phyloP scores from a whole-genome alignment of 2,329 filamentous ascomycete species.

The Fragosphaeria purpurea region DNA sequence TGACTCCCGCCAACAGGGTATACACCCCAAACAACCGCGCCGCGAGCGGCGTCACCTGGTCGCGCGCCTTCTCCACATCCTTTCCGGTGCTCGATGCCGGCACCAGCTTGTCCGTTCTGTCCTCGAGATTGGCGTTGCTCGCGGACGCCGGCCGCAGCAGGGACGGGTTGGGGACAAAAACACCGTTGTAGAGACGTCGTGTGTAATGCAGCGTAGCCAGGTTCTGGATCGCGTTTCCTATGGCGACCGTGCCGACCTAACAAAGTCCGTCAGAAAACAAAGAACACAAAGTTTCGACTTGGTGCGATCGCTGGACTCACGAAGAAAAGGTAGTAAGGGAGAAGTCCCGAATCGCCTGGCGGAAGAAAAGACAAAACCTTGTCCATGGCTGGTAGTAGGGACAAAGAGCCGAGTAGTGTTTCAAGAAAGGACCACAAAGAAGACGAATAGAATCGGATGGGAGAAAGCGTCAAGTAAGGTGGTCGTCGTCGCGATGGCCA shows the following conservation, averaged over 20 bases:
- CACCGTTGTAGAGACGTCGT: conserved; percentile 72
- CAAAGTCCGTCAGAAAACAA: background rate
- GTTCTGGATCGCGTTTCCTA: conserved; percentile 77
- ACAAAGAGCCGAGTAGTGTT: too few relatives aligned
- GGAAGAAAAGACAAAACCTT: conserved; percentile 32
- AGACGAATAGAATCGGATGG: too few relatives aligned
- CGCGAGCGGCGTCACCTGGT: conserved; percentile 64
- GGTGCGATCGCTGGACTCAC: conserved; percentile 26
- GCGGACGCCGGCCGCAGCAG: conserved; percentile 26
- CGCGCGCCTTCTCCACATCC: conserved; percentile 34
- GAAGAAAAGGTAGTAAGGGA: conserved; percentile 50
- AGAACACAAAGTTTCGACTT: too few relatives aligned
- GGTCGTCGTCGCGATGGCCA: too few relatives aligned
- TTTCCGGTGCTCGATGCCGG: conserved; percentile 32
- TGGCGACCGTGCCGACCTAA: conserved; percentile 71
- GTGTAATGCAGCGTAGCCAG: conserved; percentile 74
- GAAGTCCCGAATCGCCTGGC: conserved; percentile 40
- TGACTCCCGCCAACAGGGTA: conserved; percentile 67
- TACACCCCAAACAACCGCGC: conserved; percentile 80
- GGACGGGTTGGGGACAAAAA: conserved; percentile 41
- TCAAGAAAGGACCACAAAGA: too few relatives aligned
- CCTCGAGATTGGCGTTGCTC: conserved; percentile 36
- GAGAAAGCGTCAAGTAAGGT: too few relatives aligned
- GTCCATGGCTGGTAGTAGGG: conserved; percentile 29
- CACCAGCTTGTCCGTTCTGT: conserved; percentile 43